A percentile compares a stretch with the other conserved stretches of the same genome.
Conservation (phyloP, 2,329 filamentous ascomycete species). For the Penicillium digitatum region DNA sequence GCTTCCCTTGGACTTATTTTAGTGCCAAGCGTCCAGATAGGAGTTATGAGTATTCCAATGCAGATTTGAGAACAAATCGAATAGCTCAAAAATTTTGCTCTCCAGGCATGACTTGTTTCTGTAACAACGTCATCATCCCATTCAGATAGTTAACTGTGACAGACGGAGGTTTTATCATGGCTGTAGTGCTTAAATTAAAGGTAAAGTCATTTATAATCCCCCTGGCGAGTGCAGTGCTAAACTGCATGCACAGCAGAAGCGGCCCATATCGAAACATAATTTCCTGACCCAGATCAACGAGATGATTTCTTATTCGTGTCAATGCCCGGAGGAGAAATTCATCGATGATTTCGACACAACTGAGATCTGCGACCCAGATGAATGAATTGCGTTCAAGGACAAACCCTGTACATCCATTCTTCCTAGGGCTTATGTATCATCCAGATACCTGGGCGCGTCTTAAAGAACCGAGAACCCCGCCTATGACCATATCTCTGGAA, state of each 20-base stretch:
- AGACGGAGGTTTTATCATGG: constrained; percentile 41
- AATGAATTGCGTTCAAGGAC: constrained; percentile 42
- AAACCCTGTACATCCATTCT: background rate
- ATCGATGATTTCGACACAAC: constrained; percentile 22
- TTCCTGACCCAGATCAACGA: constrained; percentile 29
- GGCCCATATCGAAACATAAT: constrained; percentile 39
- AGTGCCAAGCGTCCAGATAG: too few relatives aligned
- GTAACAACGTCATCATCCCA: too few relatives aligned
- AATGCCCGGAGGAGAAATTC: constrained; percentile 34
- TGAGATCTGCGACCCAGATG: constrained; percentile 37
- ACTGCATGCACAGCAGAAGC: constrained; percentile 36
- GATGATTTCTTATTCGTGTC: constrained; percentile 31
- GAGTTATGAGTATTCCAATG: too few relatives aligned
- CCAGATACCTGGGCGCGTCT: constrained; percentile 26
- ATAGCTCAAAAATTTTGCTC: too few relatives aligned
- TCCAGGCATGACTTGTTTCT: too few relatives aligned
- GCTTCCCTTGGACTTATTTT: too few relatives aligned
- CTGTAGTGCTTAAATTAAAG: constrained; percentile 34
- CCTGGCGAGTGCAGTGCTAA: constrained; percentile 37
- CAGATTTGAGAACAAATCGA: too few relatives aligned
- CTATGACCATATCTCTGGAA: background rate
- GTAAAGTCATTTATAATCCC: constrained; percentile 38
- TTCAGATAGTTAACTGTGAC: background rate
- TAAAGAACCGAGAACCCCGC: constrained; percentile 11
- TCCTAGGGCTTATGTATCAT: background rate